Conservation (phyloP, 1,284 basidiomycete species). For the Violaceomyces palustris region DNA sequence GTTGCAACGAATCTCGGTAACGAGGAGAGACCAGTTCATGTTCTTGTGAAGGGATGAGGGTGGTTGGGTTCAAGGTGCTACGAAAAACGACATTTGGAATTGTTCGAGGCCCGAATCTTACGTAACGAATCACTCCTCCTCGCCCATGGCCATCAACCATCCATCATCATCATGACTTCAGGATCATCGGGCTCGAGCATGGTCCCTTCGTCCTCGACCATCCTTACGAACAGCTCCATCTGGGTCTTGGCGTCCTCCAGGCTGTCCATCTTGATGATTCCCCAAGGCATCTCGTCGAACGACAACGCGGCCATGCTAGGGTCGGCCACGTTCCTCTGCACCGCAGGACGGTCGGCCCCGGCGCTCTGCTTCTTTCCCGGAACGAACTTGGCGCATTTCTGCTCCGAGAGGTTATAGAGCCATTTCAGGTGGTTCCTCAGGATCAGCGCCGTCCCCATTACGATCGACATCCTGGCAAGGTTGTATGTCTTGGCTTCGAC, state of each 20-base stretch:
- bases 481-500: no score
- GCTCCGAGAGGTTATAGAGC: conserved; percentile 38
- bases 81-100: no score
- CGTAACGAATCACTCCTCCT: no score
- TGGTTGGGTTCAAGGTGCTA: no score
- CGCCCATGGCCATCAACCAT: not conserved
- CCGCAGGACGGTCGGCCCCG: conserved; percentile 27
- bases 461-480: conserved; percentile 30
- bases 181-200: conserved; percentile 35
- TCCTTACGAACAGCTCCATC: conserved; percentile 24
- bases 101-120: no score
- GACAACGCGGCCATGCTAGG: conserved; percentile 27
- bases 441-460: conserved; percentile 28
- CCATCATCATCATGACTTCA: conserved; percentile 9
- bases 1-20: no score
- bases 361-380: conserved; percentile 35
- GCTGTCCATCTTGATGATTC: conserved; percentile 10
- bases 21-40: no score
- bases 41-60: no score
- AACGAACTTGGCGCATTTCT: conserved; percentile 36
- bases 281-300: conserved; percentile 16
- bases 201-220: conserved; percentile 34
- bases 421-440: conserved; percentile 45
- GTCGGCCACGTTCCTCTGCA: conserved; percentile 21
- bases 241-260: conserved; percentile 26